Base-by-base conservation (phyloP, 2,329 filamentous ascomycete species). In the Colletotrichum cordylinicola region DNA sequence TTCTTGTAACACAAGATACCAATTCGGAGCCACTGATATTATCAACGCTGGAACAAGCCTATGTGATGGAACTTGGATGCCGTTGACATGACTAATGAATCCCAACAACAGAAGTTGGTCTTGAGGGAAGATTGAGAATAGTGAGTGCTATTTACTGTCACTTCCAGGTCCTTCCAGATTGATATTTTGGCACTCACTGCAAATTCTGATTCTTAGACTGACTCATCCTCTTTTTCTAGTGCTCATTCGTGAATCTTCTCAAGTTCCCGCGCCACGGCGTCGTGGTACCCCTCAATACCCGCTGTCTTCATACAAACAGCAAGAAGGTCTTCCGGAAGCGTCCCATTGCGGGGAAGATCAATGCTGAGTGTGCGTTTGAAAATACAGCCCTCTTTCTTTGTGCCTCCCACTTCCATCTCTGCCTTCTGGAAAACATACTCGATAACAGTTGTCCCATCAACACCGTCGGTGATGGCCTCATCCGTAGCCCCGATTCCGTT, bases 81-180 rank as follows among this genome's bases (percentile, higher is more conserved):
- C 4, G 39, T n/a, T 43, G 24, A 24, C 24, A 2, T 24, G 4
- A 24, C 24, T 24, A 24, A 24, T 24, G 24, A 24, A 24, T 24
- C 24, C 24, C 24, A 24, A 24, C 24, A 24, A 24, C 4, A 24
- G 24, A 16, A 16, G 15, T 37, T 37, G 35, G 35, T 37, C 7
- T 8, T 15, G 7, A 6, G 6, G 35, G 4, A 43, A n/a, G 43
- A 52, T 10, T 0, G 10, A 21, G 43, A 21, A 3, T 6, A 7
- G 2, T 52, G 0, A 7, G 2, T 52, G 0, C 0, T 52, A 8
- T 13, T 0, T n/a, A 48, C 6, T 21, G 18, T 21, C 12, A 52
- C n/a, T 52, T 13, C n/a, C n/a, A 52, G 10, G 10, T 52, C 10
- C n/a, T 52, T 21, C n/a, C 21, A 52, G 12, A 13, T 6, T 21